Evolutionary conservation across 176 grass and related monocot genomes (phyloP).

Genomic region (Oryza glumipatula): DNA sequence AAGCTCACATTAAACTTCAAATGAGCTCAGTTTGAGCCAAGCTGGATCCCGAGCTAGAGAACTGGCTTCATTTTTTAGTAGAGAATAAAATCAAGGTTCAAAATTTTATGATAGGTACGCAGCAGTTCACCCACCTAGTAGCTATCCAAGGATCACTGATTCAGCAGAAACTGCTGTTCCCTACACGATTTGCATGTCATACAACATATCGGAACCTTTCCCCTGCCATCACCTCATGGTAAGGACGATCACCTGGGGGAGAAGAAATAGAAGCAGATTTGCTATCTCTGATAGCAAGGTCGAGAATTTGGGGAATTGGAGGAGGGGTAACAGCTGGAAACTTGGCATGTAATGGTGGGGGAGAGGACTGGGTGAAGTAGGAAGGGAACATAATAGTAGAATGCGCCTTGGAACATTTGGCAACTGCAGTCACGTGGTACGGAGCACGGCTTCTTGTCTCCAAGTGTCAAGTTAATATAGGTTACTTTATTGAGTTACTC

Average conservation of each 20-base stretch:
- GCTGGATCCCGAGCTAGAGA: background rate
- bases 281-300: background rate
- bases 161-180: background rate
- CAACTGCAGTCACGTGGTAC: background rate
- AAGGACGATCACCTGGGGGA: background rate
- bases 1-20: background rate
- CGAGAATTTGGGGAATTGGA: background rate
- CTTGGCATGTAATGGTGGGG: background rate
- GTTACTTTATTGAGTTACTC: background rate
- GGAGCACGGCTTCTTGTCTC: background rate
- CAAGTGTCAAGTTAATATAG: no score
- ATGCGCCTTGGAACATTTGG: background rate
- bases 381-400: background rate
- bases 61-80: background rate
- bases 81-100: background rate
- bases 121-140: background rate
- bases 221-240: background rate
- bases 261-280: background rate
- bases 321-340: background rate
- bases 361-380: background rate
- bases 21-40: background rate
- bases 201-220: background rate
- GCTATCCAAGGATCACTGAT: background rate
- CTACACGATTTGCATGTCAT: background rate
- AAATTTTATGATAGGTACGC: background rate